phyloP scores from a whole-genome alignment of 345 rosid species.

The Conringia planisiliqua region DNA sequence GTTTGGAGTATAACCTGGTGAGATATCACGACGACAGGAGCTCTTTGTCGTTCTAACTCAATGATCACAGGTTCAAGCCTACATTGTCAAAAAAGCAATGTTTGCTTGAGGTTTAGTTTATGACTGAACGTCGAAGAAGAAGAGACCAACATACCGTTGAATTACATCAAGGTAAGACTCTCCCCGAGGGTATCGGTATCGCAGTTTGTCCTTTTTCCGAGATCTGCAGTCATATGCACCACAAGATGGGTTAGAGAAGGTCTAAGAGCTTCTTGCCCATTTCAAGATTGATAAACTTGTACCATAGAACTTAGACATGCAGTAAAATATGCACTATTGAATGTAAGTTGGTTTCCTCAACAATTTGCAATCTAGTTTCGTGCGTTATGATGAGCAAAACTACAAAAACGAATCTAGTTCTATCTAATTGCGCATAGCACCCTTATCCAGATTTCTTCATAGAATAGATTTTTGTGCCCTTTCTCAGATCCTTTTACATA shows the following conservation, averaged over 20 bases:
- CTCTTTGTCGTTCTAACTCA: constrained; percentile 96
- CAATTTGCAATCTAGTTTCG: background rate
- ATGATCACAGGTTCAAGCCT: constrained; percentile 98
- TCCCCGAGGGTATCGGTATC: constrained; percentile 97
- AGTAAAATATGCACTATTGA: background rate
- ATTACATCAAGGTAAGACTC: constrained; percentile 99
- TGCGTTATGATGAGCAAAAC: constrained; percentile 5
- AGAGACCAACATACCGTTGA: constrained; percentile 58
- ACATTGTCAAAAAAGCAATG: constrained; percentile 28
- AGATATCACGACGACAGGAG: constrained; percentile 95
- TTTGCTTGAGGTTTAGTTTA: constrained; percentile 9
- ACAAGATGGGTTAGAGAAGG: constrained; percentile 14
- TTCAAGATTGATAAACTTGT: background rate
- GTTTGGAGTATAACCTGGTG: constrained; percentile 72
- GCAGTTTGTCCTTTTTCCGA: constrained; percentile 85
- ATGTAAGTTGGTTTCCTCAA: background rate
- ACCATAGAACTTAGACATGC: background rate
- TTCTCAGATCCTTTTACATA: background rate
- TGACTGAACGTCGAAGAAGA: background rate
- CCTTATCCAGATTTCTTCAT: background rate
- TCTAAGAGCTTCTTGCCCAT: background rate
- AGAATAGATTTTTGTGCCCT: background rate
- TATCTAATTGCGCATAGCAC: background rate
- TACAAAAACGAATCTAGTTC: background rate
- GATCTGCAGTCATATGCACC: constrained; percentile 44